Evolutionary conservation across 495 filamentous ascomycete genomes (phyloP).

Genomic region (Platismatia glauca): DNA sequence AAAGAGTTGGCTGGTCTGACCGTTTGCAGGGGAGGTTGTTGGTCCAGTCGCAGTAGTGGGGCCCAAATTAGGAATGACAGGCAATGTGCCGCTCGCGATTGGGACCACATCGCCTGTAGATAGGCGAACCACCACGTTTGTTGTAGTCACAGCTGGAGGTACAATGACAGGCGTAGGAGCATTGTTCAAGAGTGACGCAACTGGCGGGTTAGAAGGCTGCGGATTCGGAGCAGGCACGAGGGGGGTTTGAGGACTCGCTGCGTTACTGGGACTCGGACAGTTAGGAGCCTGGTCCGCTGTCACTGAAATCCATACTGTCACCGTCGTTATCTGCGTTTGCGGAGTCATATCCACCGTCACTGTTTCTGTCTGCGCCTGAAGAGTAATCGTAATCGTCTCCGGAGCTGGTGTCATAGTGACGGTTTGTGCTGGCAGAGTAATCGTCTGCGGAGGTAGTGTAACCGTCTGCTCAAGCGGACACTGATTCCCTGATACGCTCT

Average conservation of each 20-base stretch:
- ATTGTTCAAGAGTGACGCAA: neutral
- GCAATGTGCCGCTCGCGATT: neutral
- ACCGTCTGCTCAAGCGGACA: conserved; percentile 14
- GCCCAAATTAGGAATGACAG: neutral
- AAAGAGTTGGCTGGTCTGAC: neutral
- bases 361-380: conserved; percentile 8
- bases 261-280: conserved; percentile 7
- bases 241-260: conserved; percentile 1
- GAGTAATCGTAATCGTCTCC: conserved; percentile 7
- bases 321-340: conserved; percentile 9
- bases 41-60: neutral
- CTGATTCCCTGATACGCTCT: neutral
- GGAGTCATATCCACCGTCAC: conserved; percentile 5
- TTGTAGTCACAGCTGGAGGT: neutral
- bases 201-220: neutral
- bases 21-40: no score
- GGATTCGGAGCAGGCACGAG: neutral
- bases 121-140: neutral
- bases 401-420: conserved; percentile 18
- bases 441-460: conserved; percentile 15
- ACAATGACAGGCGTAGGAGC: neutral
- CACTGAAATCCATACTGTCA: conserved; percentile 8
- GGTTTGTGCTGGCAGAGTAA: conserved; percentile 16
- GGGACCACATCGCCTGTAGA: neutral
- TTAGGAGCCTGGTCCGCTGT: conserved; percentile 7